Conservation (phyloP, 2,329 filamentous ascomycete species). For the Pestalotiopsis sp. region DNA sequence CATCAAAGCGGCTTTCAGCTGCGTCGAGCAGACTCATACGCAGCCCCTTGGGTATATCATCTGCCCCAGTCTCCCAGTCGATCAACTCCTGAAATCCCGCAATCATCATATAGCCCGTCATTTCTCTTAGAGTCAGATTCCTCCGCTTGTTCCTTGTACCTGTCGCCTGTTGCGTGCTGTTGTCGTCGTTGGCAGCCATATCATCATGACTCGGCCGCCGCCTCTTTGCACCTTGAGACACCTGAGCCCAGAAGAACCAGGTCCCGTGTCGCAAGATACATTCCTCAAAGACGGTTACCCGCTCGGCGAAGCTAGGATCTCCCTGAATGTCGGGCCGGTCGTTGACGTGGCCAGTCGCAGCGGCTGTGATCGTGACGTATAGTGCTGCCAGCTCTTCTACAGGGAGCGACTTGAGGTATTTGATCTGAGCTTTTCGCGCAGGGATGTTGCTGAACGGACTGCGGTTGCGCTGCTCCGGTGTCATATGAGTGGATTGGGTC, state of each 20-base stretch:
- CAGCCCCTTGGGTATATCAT: conserved; percentile 18
- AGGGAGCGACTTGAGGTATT: conserved; percentile 24
- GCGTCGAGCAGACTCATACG: conserved; percentile 24
- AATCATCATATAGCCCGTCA: conserved; percentile 17
- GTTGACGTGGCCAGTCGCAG: conserved; percentile 14
- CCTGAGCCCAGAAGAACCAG: conserved; percentile 28
- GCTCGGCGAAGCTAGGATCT: conserved; percentile 20
- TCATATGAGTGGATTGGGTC: neutral
- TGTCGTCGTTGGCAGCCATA: neutral
- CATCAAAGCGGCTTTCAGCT: conserved; percentile 13
- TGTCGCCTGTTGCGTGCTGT: neutral
- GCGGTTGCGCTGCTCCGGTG: neutral
- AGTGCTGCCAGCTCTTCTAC: conserved; percentile 23
- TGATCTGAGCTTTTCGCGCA: conserved; percentile 23
- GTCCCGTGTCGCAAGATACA: conserved; percentile 30
- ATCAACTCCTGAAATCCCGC: conserved; percentile 24
- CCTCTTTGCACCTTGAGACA: neutral
- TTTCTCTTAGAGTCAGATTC: conserved; percentile 1
- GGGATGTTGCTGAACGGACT: conserved; percentile 21
- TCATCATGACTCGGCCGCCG: neutral
- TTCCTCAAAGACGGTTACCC: conserved; percentile 26
- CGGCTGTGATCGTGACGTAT: conserved; percentile 18
- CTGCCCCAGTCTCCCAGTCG: conserved; percentile 25
- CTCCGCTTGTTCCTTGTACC: neutral
- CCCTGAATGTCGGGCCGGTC: conserved; percentile 2